A percentile compares a stretch with the other conserved stretches of the same genome.
phyloP scores from a whole-genome alignment of 1,284 basidiomycete species.

The Tetrapyrgos nigripes region DNA sequence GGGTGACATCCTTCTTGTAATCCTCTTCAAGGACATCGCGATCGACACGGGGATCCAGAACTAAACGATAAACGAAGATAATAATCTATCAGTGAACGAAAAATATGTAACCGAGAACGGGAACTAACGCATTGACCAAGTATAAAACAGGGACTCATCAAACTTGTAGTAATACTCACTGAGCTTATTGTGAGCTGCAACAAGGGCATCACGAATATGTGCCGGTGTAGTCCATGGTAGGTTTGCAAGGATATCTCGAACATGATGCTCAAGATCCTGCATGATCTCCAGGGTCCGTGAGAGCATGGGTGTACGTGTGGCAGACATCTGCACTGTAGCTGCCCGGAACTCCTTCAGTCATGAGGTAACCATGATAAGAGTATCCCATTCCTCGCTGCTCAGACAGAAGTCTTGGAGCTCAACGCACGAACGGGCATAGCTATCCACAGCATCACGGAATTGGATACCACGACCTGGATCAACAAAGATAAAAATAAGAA shows the following conservation, averaged over 20 bases:
- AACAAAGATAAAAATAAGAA: too few relatives aligned
- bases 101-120: slow-evolving; percentile 6
- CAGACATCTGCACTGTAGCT: slow-evolving; percentile 34
- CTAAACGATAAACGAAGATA: slow-evolving; percentile 24
- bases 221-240: slow-evolving; percentile 2
- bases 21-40: slow-evolving; percentile 28
- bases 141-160: slow-evolving; percentile 33
- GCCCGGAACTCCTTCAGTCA: slow-evolving; percentile 29
- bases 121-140: slow-evolving; percentile 19
- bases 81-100: not conserved
- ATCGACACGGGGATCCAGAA: slow-evolving; percentile 33
- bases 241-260: not conserved
- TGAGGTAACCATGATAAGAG: slow-evolving; percentile 5
- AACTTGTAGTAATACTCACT: too few relatives aligned
- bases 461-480: too few relatives aligned
- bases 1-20: slow-evolving; percentile 18
- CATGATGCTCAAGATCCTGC: slow-evolving; percentile 19
- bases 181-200: slow-evolving; percentile 12
- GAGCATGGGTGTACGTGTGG: slow-evolving; percentile 27
- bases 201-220: slow-evolving; percentile 19
- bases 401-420: slow-evolving; percentile 24
- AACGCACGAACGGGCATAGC: slow-evolving; percentile 16
- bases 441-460: slow-evolving; percentile 19
- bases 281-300: slow-evolving; percentile 24
- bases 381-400: slow-evolving; percentile 25